phyloP scores from a whole-genome alignment of 192 early-diverging fungal species.

The Coemansia sp. region DNA sequence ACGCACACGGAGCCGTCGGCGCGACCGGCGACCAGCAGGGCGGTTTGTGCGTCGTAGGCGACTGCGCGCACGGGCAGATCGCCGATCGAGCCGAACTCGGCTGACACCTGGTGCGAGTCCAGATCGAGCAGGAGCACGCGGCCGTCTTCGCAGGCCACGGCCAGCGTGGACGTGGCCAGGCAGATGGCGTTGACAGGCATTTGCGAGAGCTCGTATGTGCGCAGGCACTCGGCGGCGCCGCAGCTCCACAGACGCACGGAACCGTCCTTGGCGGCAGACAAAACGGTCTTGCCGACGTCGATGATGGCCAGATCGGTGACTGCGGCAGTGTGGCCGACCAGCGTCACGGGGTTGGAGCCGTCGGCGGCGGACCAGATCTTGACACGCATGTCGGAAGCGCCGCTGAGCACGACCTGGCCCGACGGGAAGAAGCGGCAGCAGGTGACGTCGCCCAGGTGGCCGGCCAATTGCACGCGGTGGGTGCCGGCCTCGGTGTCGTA shows the following conservation, averaged over 20 bases:
- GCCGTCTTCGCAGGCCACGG: conserved; percentile 37
- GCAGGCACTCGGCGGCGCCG: conserved; percentile 15
- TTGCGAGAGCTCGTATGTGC: conserved; percentile 27
- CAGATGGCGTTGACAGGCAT: conserved; percentile 24
- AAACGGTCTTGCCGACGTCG: conserved; percentile 60
- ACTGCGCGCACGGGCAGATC: conserved; percentile 28
- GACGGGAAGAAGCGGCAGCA: conserved; percentile 70
- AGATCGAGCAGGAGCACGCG: conserved; percentile 27
- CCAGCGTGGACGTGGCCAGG: conserved; percentile 7
- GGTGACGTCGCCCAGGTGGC: conserved; percentile 65
- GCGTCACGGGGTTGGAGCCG: conserved; percentile 67
- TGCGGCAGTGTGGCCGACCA: conserved; percentile 61
- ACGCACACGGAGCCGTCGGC: conserved; percentile 30
- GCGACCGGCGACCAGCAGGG: conserved; percentile 13
- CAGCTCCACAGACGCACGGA: conserved; percentile 45
- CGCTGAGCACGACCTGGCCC: conserved; percentile 67
- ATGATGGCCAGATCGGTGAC: conserved; percentile 66
- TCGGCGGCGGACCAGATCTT: conserved; percentile 73
- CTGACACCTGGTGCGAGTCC: background rate
- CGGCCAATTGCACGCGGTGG: conserved; percentile 34
- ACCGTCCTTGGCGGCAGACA: conserved; percentile 52
- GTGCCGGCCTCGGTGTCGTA: conserved; percentile 24
- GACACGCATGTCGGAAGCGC: conserved; percentile 62
- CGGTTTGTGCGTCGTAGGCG: conserved; percentile 16
- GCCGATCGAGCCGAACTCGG: conserved; percentile 11